Evolutionary conservation across 2,329 filamentous ascomycete species (phyloP), one percentile per base, ranked within the genome.

Genomic region (Scortechinia acanthostroma): DNA sequence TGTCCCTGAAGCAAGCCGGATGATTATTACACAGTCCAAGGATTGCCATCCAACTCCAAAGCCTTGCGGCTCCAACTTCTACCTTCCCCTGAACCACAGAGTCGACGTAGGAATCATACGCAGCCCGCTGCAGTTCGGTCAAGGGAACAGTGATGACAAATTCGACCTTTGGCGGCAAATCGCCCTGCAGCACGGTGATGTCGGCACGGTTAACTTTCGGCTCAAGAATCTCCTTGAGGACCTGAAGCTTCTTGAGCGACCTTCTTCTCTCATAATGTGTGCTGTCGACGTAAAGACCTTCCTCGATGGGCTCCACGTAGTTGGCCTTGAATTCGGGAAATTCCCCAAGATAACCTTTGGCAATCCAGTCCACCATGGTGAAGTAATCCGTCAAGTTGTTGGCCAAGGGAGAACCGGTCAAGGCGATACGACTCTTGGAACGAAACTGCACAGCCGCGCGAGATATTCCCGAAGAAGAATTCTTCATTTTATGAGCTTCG

Each of bases 361-460:
- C 69, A 46, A 79, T 70, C 75, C 76, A 82, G 43, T 77, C 68
- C 17, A 82, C 69, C 60, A 80, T 70, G 15, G 72, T 62, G 50
- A 69, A 79, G 49, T 81, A 80, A 48, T 82, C 77, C 4, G 62
- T 54, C 1, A 81, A 66, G 46, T 77, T 70, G 49, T 82, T 82
- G 21, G 72, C 70, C 42, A 82, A 62, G 2, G 77, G 77, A 1
- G 77, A 77, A 2, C 77, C 77, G 2, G 77, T 80, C 43, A 82
- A 58, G 3, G 75, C 78, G 48, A 82, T 73, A 15, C 77, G 68
- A 48, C 67, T 72, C 43, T 59, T 66, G 0, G 76, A 73, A 35
- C 59, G 61, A 48, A 82, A 68, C n/a, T 57, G 53, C 20, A 56
- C 58, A 2, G 70, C 64, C 17, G 66, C 60, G 42, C 56, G 47